Base-by-base conservation (phyloP, 345 rosid genomes). In the Abelmoschus esculentus region DNA sequence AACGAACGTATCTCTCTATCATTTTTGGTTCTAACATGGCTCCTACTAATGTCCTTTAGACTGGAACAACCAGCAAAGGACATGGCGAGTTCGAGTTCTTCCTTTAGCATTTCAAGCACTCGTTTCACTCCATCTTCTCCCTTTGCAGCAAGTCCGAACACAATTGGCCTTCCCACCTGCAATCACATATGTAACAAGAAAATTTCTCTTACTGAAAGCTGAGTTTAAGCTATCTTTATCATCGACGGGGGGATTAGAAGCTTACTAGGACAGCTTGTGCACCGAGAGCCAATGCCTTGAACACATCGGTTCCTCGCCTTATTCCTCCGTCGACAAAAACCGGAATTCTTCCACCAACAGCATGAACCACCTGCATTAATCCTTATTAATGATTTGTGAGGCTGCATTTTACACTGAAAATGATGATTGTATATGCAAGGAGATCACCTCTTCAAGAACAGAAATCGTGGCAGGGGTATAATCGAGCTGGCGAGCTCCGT, bases 241-340 rank as follows among this genome's bases (percentile, higher is more conserved):
- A 28, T 64, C 15, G n/a, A n/a, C 7, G 46, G 47, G 11, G 40
- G 40, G 58, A 8, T 26, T 44, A 42, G 15, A 67, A 66, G 69
- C 85, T 80, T 81, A 91, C 98, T 36, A 93, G 92, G 66, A 93
- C 89, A 75, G 95, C 95, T 81, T 82, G 81, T 31, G 98, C 97
- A 12, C 97, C 96, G 0, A 91, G 91, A 9, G 97, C 90, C 65
- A 93, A 69, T 0, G 98, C 95, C 80, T 91, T 93, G 86, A 93
- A 89, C 72, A 91, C 74, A 70, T 93, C 95, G 0, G 96, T 91
- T 66, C 96, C 98, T 57, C 91, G 80, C 74, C 91, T 70, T 22
- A 91, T 78, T 75, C 97, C 98, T 73, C 96, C 98, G 72, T 93
- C 97, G 14, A 93, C 28, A 15, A 89, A 81, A 40, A 93, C 92